These are phyloP conservation scores for Adansonia digitata DNA, from an alignment of 345 rosid species.

Conservation along the genomic window DNA sequence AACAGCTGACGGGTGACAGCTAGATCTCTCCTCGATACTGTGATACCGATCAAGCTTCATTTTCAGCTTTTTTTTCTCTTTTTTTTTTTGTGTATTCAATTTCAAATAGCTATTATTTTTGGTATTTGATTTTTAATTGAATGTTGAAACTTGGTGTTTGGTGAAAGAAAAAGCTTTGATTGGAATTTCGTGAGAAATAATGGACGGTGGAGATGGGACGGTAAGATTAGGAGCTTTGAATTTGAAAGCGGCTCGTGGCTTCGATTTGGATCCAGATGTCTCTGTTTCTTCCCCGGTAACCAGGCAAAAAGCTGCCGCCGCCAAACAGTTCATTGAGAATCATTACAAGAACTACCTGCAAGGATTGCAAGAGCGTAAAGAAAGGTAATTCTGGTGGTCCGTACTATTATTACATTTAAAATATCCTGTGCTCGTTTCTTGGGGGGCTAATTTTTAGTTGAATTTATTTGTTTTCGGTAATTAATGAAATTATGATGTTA, in stretches of 20 bases:
- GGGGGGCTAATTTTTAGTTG: too few relatives aligned
- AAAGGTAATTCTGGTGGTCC: constrained; percentile 44
- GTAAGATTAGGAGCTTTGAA: constrained; percentile 62
- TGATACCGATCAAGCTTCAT: constrained; percentile 10
- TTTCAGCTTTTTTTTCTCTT: background rate
- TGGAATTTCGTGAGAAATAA: constrained; percentile 16
- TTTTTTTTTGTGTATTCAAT: too few relatives aligned
- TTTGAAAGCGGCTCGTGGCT: constrained; percentile 56
- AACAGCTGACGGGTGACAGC: constrained; percentile 21
- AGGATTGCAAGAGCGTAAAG: constrained; percentile 91
- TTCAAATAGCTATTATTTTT: background rate
- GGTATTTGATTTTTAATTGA: background rate
- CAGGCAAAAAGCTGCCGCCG: constrained; percentile 94
- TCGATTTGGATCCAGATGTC: constrained; percentile 57
- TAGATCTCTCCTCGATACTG: constrained; percentile 35
- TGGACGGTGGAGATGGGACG: constrained; percentile 93
- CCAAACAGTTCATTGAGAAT: constrained; percentile 98
- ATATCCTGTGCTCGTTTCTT: background rate
- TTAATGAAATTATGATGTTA: background rate
- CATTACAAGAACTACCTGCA: constrained; percentile 92
- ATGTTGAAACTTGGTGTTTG: constrained; percentile 1
- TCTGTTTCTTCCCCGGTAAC: constrained; percentile 95
- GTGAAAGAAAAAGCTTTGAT: background rate
- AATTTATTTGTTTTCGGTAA: background rate
- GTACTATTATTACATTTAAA: background rate